Percentiles rank a stretch among this genome's conserved stretches.
phyloP scores from a whole-genome alignment of 2,329 filamentous ascomycete species.

The Penicillium sclerotigenum region DNA sequence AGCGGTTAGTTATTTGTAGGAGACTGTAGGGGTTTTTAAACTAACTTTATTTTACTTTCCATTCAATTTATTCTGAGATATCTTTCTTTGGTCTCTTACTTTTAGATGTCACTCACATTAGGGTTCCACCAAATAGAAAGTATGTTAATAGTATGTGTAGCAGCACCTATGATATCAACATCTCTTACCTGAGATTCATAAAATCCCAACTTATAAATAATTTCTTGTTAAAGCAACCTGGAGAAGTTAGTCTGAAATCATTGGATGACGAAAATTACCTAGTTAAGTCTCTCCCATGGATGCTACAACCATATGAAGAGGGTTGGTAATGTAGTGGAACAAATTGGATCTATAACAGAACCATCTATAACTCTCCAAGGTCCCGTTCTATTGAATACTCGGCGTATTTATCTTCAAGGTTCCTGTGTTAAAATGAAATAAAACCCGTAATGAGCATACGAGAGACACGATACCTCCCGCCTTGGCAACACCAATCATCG shows the following conservation, averaged over 20 bases:
- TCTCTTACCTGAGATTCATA: background rate
- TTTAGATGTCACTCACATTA: background rate
- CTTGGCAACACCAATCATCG: slow-evolving; percentile 11
- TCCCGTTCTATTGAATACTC: background rate
- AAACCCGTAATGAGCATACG: background rate
- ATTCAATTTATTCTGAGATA: background rate
- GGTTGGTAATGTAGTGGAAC: too few species aligned
- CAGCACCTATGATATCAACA: background rate
- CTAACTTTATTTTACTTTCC: background rate
- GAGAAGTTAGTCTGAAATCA: background rate
- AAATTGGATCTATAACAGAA: background rate
- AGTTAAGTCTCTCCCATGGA: background rate
- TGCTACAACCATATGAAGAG: too few species aligned
- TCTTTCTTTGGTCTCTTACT: too few species aligned
- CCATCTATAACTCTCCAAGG: background rate
- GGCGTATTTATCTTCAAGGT: background rate
- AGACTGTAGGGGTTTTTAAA: too few species aligned
- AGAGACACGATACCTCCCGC: slow-evolving; percentile 5
- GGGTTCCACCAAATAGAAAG: background rate
- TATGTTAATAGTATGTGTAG: too few species aligned
- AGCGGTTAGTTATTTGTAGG: background rate
- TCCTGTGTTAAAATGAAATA: too few species aligned
- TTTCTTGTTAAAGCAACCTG: background rate
- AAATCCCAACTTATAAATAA: background rate
- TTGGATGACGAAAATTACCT: background rate